Percentiles rank a stretch among this genome's conserved stretches.
Conservation (phyloP, 2,329 filamentous ascomycete species). For the Fusarium sp. region DNA sequence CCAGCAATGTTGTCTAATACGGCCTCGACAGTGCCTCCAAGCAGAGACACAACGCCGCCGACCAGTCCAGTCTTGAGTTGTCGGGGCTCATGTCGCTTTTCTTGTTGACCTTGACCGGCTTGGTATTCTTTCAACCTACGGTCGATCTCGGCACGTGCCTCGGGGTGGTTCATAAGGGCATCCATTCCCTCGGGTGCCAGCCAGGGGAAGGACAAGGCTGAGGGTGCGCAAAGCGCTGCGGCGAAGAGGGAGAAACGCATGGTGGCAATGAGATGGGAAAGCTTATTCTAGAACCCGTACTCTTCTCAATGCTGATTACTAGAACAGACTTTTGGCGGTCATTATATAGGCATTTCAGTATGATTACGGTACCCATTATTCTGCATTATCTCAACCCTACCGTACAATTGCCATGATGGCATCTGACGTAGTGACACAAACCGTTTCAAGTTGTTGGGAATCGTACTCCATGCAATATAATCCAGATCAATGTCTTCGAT, state of each 20-base stretch:
- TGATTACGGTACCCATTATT: background rate
- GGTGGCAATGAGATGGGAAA: too few relatives aligned
- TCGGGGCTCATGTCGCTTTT: constrained; percentile 1
- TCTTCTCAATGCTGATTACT: background rate
- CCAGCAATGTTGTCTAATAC: constrained; percentile 19
- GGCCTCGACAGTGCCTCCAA: constrained; percentile 23
- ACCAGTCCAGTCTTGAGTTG: constrained; percentile 5
- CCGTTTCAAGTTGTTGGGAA: background rate
- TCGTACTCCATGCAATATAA: too few relatives aligned
- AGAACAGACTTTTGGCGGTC: too few relatives aligned
- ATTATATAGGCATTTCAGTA: background rate
- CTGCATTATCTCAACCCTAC: background rate
- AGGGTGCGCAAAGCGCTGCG: constrained; percentile 17
- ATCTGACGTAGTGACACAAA: constrained; percentile 12
- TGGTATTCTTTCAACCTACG: constrained; percentile 14
- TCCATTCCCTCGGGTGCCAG: constrained; percentile 16
- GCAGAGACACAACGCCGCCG: constrained; percentile 12
- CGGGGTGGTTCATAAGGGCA: constrained; percentile 18
- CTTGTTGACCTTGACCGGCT: background rate
- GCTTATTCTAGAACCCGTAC: background rate
- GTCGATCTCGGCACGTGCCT: constrained; percentile 25
- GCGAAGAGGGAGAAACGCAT: constrained; percentile 14
- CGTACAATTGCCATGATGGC: background rate
- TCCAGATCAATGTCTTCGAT: background rate
- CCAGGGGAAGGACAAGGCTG: constrained; percentile 24